Evolutionary conservation across 2,329 filamentous ascomycete genomes (phyloP).

Genomic region (Neonectria coccinea): DNA sequence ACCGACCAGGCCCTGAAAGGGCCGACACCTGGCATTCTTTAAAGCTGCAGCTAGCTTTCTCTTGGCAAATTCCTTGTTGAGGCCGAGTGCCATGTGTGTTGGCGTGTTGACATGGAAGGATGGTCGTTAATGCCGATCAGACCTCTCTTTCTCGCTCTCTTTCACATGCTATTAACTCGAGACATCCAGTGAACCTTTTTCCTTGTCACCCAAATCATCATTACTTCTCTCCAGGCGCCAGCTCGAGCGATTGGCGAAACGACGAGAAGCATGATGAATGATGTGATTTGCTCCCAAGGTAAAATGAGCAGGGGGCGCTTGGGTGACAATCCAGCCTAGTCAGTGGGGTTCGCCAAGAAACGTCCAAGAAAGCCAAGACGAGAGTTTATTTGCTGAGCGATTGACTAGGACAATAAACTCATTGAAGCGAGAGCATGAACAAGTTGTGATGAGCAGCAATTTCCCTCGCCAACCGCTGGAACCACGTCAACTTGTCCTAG

Average conservation of each 20-base stretch:
- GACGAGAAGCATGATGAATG: not conserved
- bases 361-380: constrained; percentile 15
- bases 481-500: not conserved
- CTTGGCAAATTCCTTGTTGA: constrained; percentile 35
- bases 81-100: constrained; percentile 7
- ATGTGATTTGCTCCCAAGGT: constrained; percentile 12
- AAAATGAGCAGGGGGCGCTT: constrained; percentile 23
- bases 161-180: not conserved
- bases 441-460: constrained; percentile 5
- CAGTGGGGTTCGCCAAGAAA: constrained; percentile 19
- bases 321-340: constrained; percentile 13
- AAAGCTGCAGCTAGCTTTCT: constrained; percentile 31
- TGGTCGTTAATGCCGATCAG: constrained; percentile 15
- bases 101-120: constrained; percentile 10
- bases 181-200: not conserved
- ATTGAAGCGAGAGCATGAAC: not conserved
- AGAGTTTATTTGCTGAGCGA: not conserved
- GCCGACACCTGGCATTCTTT: not conserved
- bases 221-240: not conserved
- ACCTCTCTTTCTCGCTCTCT: not conserved
- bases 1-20: not conserved
- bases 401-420: not conserved
- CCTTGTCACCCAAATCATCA: not conserved
- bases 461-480: constrained; percentile 7
- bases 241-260: constrained; percentile 6